Evolutionary conservation across 495 filamentous ascomycete genomes (phyloP).

Genomic region (Bacidia gigantensis): DNA sequence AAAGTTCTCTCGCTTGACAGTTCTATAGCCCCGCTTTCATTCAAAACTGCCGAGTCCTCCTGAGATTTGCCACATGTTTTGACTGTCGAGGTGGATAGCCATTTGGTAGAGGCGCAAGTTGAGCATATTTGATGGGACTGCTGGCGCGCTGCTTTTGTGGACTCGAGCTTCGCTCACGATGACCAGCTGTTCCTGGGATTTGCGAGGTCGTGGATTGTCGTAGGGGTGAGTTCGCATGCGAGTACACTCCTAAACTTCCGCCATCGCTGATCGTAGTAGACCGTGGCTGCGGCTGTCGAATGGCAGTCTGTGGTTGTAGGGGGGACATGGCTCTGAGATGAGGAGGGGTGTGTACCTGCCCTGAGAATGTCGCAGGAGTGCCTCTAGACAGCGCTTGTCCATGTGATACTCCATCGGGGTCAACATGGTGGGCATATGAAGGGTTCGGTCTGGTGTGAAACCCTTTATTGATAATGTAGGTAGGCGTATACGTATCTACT

Average conservation of each 20-base stretch:
- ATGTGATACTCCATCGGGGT: slow-evolving; percentile 42
- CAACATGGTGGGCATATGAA: slow-evolving; percentile 66
- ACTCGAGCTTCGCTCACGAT: slow-evolving; percentile 25
- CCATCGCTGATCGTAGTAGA: slow-evolving; percentile 43
- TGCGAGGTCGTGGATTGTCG: slow-evolving; percentile 44
- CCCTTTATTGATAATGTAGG: slow-evolving; percentile 61
- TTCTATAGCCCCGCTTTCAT: too few species aligned
- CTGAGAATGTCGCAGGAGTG: slow-evolving; percentile 17
- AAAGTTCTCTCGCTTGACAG: too few species aligned
- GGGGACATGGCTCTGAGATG: slow-evolving; percentile 39
- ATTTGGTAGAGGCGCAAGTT: slow-evolving; percentile 24
- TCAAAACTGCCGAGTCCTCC: background rate
- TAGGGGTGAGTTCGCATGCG: slow-evolving; percentile 67
- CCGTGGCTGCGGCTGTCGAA: slow-evolving; percentile 46
- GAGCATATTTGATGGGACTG: slow-evolving; percentile 24
- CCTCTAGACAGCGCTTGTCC: slow-evolving; percentile 9
- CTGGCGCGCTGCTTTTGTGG: slow-evolving; percentile 21
- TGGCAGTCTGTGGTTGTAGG: slow-evolving; percentile 28
- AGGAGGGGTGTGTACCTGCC: slow-evolving; percentile 31
- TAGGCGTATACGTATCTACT: slow-evolving; percentile 63
- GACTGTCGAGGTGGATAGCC: slow-evolving; percentile 8
- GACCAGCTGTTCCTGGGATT: slow-evolving; percentile 29
- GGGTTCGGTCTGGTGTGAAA: slow-evolving; percentile 82
- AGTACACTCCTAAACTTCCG: slow-evolving; percentile 67
- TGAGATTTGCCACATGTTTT: slow-evolving; percentile 2